A percentile compares a stretch with the other conserved stretches of the same genome.
Evolutionary conservation across 768 basidiomycete genomes (phyloP).

Genomic region (Amanita muscaria): DNA sequence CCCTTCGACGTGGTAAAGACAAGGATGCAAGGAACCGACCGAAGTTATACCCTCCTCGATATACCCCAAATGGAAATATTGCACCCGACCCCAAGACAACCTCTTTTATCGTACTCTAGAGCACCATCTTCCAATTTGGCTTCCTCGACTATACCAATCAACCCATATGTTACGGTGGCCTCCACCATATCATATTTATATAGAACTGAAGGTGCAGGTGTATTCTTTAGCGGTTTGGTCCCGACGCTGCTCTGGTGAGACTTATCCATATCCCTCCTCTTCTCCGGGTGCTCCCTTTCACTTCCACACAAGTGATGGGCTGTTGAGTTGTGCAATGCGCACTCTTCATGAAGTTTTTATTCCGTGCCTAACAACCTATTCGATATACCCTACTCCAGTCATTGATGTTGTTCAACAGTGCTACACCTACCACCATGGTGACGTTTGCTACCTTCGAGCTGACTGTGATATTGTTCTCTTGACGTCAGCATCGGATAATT

Average conservation of each 20-base stretch:
- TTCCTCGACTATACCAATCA: too few relatives aligned
- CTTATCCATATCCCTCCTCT: background rate
- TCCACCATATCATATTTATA: slow-evolving; percentile 57
- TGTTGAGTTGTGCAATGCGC: too few relatives aligned
- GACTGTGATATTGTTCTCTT: too few relatives aligned
- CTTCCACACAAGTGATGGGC: background rate
- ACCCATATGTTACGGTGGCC: slow-evolving; percentile 51
- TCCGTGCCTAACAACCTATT: too few relatives aligned
- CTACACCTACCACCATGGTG: slow-evolving; percentile 82
- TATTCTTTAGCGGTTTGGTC: slow-evolving; percentile 69
- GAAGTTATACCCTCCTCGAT: background rate
- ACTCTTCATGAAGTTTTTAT: too few relatives aligned
- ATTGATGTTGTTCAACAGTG: too few relatives aligned
- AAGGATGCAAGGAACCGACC: slow-evolving; percentile 54
- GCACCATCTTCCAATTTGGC: too few relatives aligned
- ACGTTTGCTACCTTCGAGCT: slow-evolving; percentile 70
- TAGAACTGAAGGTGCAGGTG: slow-evolving; percentile 51
- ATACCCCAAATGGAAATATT: too few relatives aligned
- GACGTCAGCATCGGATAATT: too few relatives aligned
- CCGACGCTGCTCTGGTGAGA: slow-evolving; percentile 74
- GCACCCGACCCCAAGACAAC: too few relatives aligned
- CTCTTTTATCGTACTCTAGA: too few relatives aligned
- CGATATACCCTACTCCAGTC: too few relatives aligned
- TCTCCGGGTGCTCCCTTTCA: background rate
- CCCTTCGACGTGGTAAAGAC: slow-evolving; percentile 90